Evolutionary conservation across 1,139 yeast genomes (phyloP), one percentile per base, ranked within the genome.

Genomic region (Magnusiomyces sp.): DNA sequence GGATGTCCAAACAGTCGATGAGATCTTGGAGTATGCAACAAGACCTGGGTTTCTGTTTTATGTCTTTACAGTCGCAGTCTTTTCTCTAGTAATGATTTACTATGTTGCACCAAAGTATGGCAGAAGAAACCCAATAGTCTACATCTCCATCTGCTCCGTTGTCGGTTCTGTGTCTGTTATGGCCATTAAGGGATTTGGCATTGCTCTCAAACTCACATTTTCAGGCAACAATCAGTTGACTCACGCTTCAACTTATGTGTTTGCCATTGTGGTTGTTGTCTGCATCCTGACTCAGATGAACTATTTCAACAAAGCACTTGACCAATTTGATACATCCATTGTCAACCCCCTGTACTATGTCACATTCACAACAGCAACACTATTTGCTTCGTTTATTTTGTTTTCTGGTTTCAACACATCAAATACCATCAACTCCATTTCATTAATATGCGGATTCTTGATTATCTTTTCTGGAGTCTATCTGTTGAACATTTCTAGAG

Each of bases 231-330:
- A 89, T 67, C 97, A 88, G 71, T 86, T 88, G 67, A 77, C 88
- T 2, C 94, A 87, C 61, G 73, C 84, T 2, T 83, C 94, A 34
- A 88, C 97, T 0, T 88, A 88, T 62, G 73, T 89, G 53, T 88
- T 88, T 71, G 78, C 88, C 45, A 59, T 77, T 42, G 90, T 87
- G 38, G 96, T 88, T 50, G 86, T 75, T 10, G 75, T 83, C 42
- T 88, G 96, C 69, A 88, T 89, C 57, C 62, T 86, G 59, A 86
- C 95, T 2, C 97, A 88, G 67, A 87, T 88, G 96, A 88, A 87
- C 70, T 88, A 85, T 65, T 87, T 88, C 73, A 88, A 88, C 73
- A 88, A 87, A 70, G 96, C 96, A 0, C 74, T 88, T 62, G 96
- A 90, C 60, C 95, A 86, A 66, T 88, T 87, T 62, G 96, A 88